Evolutionary conservation across 305 asterid species (phyloP).

Genomic region (Caryopteris hybrid): DNA sequence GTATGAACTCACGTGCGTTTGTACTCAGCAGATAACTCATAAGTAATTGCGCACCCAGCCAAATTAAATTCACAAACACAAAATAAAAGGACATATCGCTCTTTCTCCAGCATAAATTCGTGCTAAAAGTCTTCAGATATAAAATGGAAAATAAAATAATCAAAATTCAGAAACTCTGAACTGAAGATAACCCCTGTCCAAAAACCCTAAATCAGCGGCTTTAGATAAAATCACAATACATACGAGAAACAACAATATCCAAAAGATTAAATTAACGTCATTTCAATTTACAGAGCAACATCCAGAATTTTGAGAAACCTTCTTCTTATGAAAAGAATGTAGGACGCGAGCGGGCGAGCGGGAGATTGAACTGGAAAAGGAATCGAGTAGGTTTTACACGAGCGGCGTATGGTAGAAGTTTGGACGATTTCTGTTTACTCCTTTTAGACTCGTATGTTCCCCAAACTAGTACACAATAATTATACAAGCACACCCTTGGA

Average conservation of each 20-base stretch:
- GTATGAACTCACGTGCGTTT: too few species aligned
- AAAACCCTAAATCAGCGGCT: constrained; percentile 19
- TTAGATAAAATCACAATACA: neutral
- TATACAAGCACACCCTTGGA: too few species aligned
- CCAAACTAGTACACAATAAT: too few species aligned
- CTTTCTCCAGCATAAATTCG: neutral
- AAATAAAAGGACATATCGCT: neutral
- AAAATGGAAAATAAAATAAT: neutral
- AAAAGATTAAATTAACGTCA: neutral
- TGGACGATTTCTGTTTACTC: neutral
- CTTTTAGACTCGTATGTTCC: neutral
- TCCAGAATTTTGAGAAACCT: neutral
- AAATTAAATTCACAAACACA: neutral
- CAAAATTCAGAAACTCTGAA: neutral
- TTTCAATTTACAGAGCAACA: neutral
- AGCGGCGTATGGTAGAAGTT: neutral
- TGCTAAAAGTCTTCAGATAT: neutral
- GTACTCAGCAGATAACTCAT: too few species aligned
- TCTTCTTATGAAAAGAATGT: neutral
- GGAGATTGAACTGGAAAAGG: constrained; percentile 12
- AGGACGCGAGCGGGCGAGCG: constrained; percentile 18
- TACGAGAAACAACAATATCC: neutral
- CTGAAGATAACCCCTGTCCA: neutral
- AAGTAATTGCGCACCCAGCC: neutral
- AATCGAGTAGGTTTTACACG: constrained; percentile 5